Evolutionary conservation across 805 yeast genomes (phyloP).

Genomic region (Yamadazyma tumulicola): DNA sequence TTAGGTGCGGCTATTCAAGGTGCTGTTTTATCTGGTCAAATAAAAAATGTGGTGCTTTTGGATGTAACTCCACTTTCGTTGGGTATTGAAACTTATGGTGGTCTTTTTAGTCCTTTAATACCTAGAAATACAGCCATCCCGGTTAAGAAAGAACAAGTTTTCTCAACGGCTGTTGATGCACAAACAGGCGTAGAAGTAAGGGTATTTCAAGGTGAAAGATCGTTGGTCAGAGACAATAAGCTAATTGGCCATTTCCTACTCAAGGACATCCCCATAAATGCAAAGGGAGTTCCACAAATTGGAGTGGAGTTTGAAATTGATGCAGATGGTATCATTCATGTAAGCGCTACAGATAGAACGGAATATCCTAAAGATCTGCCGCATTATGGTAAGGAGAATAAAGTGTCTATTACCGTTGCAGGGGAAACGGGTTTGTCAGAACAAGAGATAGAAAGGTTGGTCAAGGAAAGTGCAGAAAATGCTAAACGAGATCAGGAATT

Average conservation of each 20-base stretch:
- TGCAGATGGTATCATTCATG: constrained; percentile 71
- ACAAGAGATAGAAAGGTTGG: constrained; percentile 59
- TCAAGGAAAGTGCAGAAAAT: constrained; percentile 63
- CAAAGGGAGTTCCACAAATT: constrained; percentile 78
- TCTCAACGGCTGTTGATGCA: constrained; percentile 80
- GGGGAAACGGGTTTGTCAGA: constrained; percentile 69
- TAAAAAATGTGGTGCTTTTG: constrained; percentile 69
- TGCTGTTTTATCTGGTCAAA: constrained; percentile 79
- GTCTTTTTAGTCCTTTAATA: constrained; percentile 74
- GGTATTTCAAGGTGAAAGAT: constrained; percentile 79
- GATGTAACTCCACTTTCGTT: constrained; percentile 82
- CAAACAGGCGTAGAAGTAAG: constrained; percentile 81
- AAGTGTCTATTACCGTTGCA: constrained; percentile 63
- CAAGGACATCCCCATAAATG: constrained; percentile 68
- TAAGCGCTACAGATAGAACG: constrained; percentile 54
- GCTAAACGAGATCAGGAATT: constrained; percentile 57
- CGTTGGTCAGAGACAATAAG: constrained; percentile 74
- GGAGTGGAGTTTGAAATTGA: constrained; percentile 75
- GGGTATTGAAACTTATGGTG: constrained; percentile 84
- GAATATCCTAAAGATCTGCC: constrained; percentile 34
- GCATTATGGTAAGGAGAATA: constrained; percentile 43
- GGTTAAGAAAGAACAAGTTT: constrained; percentile 66
- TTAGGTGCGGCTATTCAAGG: constrained; percentile 90
- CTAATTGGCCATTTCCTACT: constrained; percentile 71
- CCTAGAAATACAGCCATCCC: constrained; percentile 79